phyloP scores from a whole-genome alignment of 768 basidiomycete genomes.

The Hemileccinum rubropunctum region DNA sequence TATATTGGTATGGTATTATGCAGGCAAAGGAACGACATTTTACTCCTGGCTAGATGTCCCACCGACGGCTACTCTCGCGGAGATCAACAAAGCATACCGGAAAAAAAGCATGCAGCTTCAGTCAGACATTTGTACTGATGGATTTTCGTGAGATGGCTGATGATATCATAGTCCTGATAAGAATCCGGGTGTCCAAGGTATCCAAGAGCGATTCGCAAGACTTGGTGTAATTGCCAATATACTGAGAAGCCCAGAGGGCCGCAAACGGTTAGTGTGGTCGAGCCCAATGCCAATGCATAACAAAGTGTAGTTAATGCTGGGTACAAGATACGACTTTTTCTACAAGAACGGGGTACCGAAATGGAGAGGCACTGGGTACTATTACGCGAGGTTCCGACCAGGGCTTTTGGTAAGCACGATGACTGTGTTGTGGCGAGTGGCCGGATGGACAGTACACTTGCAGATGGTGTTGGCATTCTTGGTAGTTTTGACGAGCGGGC shows the following conservation, averaged over 20 bases:
- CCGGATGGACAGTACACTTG: conserved; percentile 2
- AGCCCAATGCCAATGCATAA: neutral
- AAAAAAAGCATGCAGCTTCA: conserved; percentile 89
- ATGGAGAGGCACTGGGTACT: conserved; percentile 96
- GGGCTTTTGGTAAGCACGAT: conserved; percentile 64
- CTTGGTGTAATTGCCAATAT: conserved; percentile 85
- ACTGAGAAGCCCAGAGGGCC: conserved; percentile 68
- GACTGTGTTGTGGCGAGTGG: conserved; percentile 1
- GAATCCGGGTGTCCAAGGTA: conserved; percentile 78
- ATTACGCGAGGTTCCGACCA: conserved; percentile 95
- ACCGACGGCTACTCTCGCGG: conserved; percentile 64
- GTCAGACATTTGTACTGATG: conserved; percentile 45
- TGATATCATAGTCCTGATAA: conserved; percentile 77
- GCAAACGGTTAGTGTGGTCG: conserved; percentile 60
- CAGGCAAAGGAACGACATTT: conserved; percentile 89
- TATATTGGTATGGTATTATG: neutral
- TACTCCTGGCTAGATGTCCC: conserved; percentile 91
- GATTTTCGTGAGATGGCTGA: conserved; percentile 5
- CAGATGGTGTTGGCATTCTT: conserved; percentile 81
- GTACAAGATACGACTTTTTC: conserved; percentile 84
- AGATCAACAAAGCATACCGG: conserved; percentile 88
- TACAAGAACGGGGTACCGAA: conserved; percentile 96
- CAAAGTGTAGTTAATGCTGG: conserved; percentile 1
- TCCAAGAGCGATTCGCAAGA: conserved; percentile 89
- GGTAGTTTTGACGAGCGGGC: conserved; percentile 64